Conservation (phyloP, 371 early-diverging fungal species). For the Neoconidiobolus thromboides region DNA sequence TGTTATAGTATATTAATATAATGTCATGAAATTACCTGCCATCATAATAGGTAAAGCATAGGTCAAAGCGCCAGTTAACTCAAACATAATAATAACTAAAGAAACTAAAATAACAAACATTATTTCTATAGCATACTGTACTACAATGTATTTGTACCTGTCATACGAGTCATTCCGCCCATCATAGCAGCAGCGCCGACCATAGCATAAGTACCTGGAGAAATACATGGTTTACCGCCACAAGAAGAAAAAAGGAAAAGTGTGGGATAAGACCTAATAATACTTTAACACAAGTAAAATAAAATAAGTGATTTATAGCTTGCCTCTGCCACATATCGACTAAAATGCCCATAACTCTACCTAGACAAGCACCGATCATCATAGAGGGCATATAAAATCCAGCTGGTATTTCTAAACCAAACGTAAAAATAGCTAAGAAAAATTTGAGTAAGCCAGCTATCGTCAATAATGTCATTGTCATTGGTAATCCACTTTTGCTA, state of each 20-base stretch:
- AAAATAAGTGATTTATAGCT: background rate
- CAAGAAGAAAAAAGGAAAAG: background rate
- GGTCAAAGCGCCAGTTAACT: conserved; percentile 63
- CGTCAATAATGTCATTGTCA: conserved; percentile 21
- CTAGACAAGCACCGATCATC: conserved; percentile 59
- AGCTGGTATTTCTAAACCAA: conserved; percentile 59
- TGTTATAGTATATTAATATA: background rate
- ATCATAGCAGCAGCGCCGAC: conserved; percentile 86
- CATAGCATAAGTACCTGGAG: conserved; percentile 86
- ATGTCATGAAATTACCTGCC: conserved; percentile 24
- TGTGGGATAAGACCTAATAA: background rate
- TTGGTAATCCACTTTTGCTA: conserved; percentile 9
- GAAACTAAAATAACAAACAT: conserved; percentile 16
- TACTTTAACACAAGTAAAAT: background rate
- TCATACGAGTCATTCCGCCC: conserved; percentile 84
- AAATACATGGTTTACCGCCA: conserved; percentile 45
- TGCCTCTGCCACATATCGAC: conserved; percentile 35
- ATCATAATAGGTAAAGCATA: conserved; percentile 78
- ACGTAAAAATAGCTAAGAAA: conserved; percentile 48
- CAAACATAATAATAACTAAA: conserved; percentile 75
- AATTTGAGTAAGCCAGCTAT: conserved; percentile 45
- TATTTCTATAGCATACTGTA: background rate
- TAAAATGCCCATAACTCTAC: conserved; percentile 51
- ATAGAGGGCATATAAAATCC: conserved; percentile 64
- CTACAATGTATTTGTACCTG: conserved; percentile 18